These are phyloP conservation scores for Vigna angularis DNA, from an alignment of 306 rosid species.

Conservation along the genomic window DNA sequence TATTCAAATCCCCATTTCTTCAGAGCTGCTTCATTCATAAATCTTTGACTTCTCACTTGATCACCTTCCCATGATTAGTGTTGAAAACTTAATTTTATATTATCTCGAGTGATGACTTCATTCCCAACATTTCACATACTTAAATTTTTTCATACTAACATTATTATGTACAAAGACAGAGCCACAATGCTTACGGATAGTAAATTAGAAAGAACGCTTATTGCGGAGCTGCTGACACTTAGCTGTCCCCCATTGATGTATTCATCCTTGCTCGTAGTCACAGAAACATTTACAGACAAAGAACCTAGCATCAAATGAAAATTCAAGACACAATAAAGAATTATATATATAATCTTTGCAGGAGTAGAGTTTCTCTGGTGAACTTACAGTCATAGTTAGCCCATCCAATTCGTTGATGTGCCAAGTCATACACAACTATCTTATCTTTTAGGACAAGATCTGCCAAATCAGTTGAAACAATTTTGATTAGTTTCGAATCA, in stretches of 20 bases:
- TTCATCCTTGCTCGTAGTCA: conserved; percentile 79
- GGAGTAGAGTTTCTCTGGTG: conserved; percentile 17
- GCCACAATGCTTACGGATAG: conserved; percentile 53
- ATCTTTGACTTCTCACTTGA: neutral
- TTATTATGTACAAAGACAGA: conserved; percentile 53
- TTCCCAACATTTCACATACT: neutral
- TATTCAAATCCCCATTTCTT: neutral
- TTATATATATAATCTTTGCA: conserved; percentile 15
- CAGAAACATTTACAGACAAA: conserved; percentile 79
- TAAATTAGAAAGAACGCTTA: conserved; percentile 54
- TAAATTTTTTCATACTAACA: neutral
- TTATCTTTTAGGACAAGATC: conserved; percentile 90
- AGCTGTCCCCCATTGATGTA: conserved; percentile 69
- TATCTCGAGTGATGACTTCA: neutral
- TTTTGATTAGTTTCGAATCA: conserved; percentile 17
- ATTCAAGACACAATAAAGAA: neutral
- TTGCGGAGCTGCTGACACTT: conserved; percentile 54
- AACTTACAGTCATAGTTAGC: conserved; percentile 86
- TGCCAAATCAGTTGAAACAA: conserved; percentile 49
- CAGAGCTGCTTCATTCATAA: neutral
- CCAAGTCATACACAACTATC: conserved; percentile 85
- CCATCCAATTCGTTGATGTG: conserved; percentile 85
- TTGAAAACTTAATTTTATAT: neutral
- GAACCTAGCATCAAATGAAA: conserved; percentile 65
- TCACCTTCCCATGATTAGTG: conserved; percentile 4